Evolutionary conservation across 2,329 filamentous ascomycete species (phyloP).

Genomic region (Calonectria hongkongensis): DNA sequence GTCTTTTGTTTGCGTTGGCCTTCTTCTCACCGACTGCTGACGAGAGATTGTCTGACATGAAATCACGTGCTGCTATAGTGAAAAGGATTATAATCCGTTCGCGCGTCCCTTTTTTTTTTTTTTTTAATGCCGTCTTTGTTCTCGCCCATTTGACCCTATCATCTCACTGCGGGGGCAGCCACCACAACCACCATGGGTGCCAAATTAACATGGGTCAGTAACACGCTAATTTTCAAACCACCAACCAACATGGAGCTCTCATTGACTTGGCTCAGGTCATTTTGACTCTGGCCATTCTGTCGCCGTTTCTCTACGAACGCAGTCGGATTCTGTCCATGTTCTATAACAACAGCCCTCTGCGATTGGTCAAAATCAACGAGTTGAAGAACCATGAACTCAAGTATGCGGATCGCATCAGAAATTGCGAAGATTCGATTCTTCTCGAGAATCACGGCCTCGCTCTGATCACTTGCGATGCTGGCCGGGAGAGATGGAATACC

Average conservation of each 20-base stretch:
- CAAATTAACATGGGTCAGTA: conserved; percentile 4
- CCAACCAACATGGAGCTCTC: background rate
- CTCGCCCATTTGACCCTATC: background rate
- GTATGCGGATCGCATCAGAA: conserved; percentile 8
- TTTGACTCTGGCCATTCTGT: conserved; percentile 16
- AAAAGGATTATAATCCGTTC: background rate
- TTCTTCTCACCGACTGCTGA: background rate
- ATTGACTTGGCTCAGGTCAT: background rate
- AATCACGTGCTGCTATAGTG: conserved; percentile 2
- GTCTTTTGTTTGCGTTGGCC: background rate
- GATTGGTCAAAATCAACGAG: conserved; percentile 4
- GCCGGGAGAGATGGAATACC: conserved; percentile 6
- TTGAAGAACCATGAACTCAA: conserved; percentile 39
- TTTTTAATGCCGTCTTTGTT: background rate
- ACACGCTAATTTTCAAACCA: background rate
- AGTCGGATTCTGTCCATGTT: conserved; percentile 16
- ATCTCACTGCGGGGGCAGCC: background rate
- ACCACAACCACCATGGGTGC: background rate
- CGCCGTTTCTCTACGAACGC: conserved; percentile 22
- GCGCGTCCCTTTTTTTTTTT: background rate
- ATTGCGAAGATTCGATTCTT: conserved; percentile 7
- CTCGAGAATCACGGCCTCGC: conserved; percentile 2
- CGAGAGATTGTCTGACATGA: conserved; percentile 1
- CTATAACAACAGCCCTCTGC: conserved; percentile 15
- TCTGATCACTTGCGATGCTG: background rate